Evolutionary conservation across 768 basidiomycete genomes (phyloP), one percentile per base, ranked within the genome.

Genomic region (Termitomyces sp.): DNA sequence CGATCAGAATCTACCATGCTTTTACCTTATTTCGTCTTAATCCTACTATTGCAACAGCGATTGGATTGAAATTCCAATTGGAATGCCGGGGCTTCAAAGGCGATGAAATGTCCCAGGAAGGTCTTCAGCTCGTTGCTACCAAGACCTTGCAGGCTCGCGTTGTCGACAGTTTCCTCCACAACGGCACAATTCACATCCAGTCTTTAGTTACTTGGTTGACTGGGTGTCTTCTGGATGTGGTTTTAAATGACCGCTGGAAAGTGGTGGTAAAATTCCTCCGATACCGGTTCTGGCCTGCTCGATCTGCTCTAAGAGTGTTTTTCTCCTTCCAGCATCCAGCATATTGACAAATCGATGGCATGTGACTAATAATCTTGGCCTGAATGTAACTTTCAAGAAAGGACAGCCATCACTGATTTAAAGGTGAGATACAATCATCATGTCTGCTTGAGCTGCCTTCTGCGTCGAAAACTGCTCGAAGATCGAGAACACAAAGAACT

Each of bases 31-130:
- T 74, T 74, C 64, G 60, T 25, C 16, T 27, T 12, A 4, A 7
- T 44, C 16, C 11, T 14, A 23, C 23, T 34, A 8, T n/a, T 46
- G 40, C 43, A 56, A 35, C 40, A 70, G 67, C 55, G 66, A 70
- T 48, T n/a, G 72, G 72, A 2, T 46, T 76, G 35, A 67, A 69
- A 57, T 59, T 55, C 39, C 68, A 72, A 58, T 60, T 75, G 30
- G 64, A 65, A 35, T 41, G 47, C n/a, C 67, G 73, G 42, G 73
- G 71, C 23, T 76, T 76, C 63, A 64, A 70, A 50, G 66, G 61
- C 8, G 74, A 76, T 45, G 71, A 73, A 0, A 70, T 77, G 71
- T 62, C 76, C 37, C 73, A 74, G 58, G 75, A 77, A 63, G 73
- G 74, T 12, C 64, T 77, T 39, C 66, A 77, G 52, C 57, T 61